Conservation (phyloP, 257 asterid genomes). For the Solanum pimpinellifolium region DNA sequence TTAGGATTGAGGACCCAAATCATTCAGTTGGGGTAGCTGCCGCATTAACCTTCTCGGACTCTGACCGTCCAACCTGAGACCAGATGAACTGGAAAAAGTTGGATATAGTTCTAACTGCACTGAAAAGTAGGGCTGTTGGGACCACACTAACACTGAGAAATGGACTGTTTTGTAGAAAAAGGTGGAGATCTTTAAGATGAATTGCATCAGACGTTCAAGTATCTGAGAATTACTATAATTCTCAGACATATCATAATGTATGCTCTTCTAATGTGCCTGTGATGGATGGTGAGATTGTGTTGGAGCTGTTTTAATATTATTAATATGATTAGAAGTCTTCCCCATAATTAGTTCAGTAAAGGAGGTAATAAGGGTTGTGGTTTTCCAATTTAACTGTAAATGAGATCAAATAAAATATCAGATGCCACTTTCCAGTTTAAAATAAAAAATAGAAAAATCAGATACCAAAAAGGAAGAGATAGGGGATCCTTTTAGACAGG, state of each 20-base stretch:
- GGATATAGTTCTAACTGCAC: not conserved
- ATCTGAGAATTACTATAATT: not conserved
- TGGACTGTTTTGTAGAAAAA: not conserved
- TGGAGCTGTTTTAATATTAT: not conserved
- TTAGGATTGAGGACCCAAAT: not conserved
- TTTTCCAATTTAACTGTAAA: not conserved
- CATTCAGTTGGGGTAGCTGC: not conserved
- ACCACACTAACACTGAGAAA: not conserved
- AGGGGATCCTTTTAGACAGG: not conserved
- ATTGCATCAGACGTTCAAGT: not conserved
- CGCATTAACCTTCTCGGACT: not conserved
- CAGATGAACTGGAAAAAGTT: not conserved
- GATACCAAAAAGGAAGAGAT: not conserved
- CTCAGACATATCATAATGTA: not conserved
- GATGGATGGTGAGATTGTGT: not conserved
- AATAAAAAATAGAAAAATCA: no score
- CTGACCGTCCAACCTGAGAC: not conserved
- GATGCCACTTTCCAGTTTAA: not conserved
- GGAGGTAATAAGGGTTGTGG: not conserved
- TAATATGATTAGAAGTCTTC: not conserved
- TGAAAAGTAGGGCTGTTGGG: not conserved
- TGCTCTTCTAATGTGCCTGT: not conserved
- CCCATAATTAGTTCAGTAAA: not conserved
- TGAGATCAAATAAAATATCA: not conserved
- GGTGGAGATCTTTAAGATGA: not conserved